phyloP scores from a whole-genome alignment of 371 early-diverging fungal species.

The Mortierella sp. region DNA sequence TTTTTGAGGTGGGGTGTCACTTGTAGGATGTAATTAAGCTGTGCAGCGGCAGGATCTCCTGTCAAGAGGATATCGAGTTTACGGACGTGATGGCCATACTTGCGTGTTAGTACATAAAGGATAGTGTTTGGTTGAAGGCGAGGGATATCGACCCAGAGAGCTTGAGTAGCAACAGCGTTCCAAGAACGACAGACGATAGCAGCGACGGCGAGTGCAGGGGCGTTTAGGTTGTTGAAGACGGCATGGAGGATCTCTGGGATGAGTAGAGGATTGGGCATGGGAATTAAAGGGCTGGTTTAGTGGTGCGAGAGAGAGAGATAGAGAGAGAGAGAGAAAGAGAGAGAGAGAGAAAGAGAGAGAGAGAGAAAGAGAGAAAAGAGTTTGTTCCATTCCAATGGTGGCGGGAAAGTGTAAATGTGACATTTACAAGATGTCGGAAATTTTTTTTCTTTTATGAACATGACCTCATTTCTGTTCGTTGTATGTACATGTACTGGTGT shows the following conservation, averaged over 20 bases:
- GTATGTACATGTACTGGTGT: no score
- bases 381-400: neutral
- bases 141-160: slow-evolving; percentile 6
- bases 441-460: no score
- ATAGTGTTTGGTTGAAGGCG: neutral
- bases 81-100: slow-evolving; percentile 1
- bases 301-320: neutral
- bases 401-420: no score
- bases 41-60: neutral
- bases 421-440: no score
- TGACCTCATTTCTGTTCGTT: no score
- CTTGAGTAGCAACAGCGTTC: neutral
- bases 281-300: neutral
- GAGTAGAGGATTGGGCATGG: slow-evolving; percentile 11
- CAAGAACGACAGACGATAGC: slow-evolving; percentile 10
- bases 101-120: neutral
- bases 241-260: slow-evolving; percentile 23
- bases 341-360: no score
- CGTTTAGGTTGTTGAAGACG: slow-evolving; percentile 15
- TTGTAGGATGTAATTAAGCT: neutral
- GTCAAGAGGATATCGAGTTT: neutral
- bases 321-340: no score
- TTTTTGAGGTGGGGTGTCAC: neutral
- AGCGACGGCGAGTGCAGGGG: neutral
- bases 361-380: neutral